These are phyloP conservation scores for Novymonas esmeraldas DNA, from an alignment of 208 protist genomes.

Conservation along the genomic window DNA sequence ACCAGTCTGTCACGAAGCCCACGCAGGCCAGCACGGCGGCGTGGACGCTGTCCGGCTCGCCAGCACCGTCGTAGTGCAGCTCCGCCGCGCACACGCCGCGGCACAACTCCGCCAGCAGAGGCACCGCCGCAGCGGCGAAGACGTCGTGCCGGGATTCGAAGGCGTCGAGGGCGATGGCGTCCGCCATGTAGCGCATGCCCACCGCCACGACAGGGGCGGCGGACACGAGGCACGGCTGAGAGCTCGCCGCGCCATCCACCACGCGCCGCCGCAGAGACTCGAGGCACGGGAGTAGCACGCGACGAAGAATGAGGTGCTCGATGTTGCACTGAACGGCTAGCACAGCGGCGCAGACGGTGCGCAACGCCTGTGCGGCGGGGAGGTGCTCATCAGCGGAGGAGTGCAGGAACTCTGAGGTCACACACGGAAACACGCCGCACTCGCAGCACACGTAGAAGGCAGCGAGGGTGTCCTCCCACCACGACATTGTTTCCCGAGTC, in stretches of 20 bases:
- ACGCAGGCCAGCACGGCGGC: slow-evolving; percentile 23
- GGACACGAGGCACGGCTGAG: background rate
- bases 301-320: slow-evolving; percentile 9
- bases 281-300: background rate
- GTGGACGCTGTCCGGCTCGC: slow-evolving; percentile 25
- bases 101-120: slow-evolving; percentile 16
- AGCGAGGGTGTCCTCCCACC: slow-evolving; percentile 15
- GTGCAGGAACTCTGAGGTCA: background rate
- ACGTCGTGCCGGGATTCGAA: slow-evolving; percentile 5
- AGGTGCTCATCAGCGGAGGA: background rate
- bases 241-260: no score
- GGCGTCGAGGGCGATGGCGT: slow-evolving; percentile 13
- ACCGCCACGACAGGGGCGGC: slow-evolving; percentile 12
- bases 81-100: background rate
- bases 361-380: slow-evolving; percentile 1
- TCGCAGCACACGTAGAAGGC: slow-evolving; percentile 15
- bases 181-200: slow-evolving; percentile 24
- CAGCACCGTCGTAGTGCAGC: slow-evolving; percentile 21
- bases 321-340: slow-evolving; percentile 2
- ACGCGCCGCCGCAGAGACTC: background rate
- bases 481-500: background rate
- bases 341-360: slow-evolving; percentile 4
- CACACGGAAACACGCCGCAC: slow-evolving; percentile 14
- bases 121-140: slow-evolving; percentile 11
- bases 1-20: slow-evolving; percentile 12